Evolutionary conservation across 2,329 filamentous ascomycete genomes (phyloP), one percentile per base, ranked within the genome.

Genomic region (Fusarium lateritium): DNA sequence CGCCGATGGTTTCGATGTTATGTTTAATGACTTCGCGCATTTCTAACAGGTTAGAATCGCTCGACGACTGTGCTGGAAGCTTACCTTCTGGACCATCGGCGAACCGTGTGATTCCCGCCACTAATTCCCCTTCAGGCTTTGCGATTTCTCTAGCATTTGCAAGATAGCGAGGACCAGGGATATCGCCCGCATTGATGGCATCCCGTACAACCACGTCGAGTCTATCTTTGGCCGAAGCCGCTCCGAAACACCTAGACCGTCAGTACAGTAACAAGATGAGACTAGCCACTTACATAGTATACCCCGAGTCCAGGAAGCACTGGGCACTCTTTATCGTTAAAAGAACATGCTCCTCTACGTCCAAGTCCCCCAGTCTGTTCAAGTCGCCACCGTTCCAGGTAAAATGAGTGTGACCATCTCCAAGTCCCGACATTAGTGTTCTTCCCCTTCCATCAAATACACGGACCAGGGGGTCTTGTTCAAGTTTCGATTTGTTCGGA

Each of bases 371-470:
- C 4, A 69, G 21, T n/a, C 65, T 52, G 28, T 56, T 51, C 5
- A 66, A 53, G 13, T 69, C 62, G 11, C 62, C 65, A 14, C 55
- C 65, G 15, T 69, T 69, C 65, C 65, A 69, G 3, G 54, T 69
- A 17, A 69, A 69, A 34, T 69, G 62, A 2, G 62, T 57, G 36
- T 69, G 58, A 2, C 43, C 55, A 46, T 69, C 65, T 38, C 65
- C 62, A 2, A 60, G 42, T 3, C 62, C 58, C 6, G 62, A 69
- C 62, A 67, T 69, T 7, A 67, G 55, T 13, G 62, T 67, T 19
- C 65, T 49, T 5, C 65, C 63, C 33, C 43, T 43, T 2, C 62
- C 65, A 5, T 67, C 45, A 8, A 69, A 54, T 2, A 69, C 47
- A 3, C 58, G 43, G 15, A 69, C 58, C 5, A 34, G 15, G 7